phyloP scores from a whole-genome alignment of 306 rosid species.

The Prunus mume region DNA sequence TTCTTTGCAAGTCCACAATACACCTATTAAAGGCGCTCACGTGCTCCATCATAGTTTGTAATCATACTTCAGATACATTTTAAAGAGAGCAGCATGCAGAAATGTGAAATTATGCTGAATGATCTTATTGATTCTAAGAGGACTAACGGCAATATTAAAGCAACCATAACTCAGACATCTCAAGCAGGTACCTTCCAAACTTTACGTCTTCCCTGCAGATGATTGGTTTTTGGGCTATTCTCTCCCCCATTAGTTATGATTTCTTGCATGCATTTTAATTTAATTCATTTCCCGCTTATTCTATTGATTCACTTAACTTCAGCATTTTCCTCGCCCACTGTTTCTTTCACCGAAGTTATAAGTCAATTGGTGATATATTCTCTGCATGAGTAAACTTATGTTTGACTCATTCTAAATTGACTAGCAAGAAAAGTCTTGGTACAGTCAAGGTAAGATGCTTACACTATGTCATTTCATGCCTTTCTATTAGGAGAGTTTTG shows the following conservation, averaged over 20 bases:
- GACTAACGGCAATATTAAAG: constrained; percentile 69
- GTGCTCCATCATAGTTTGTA: not conserved
- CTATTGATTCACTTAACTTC: not conserved
- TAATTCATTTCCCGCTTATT: too few species aligned
- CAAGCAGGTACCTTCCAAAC: constrained; percentile 40
- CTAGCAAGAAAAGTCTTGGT: constrained; percentile 55
- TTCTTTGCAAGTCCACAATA: too few species aligned
- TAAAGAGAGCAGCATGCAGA: constrained; percentile 95
- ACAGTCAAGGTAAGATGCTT: constrained; percentile 70
- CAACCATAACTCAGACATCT: constrained; percentile 65
- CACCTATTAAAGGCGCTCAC: too few species aligned
- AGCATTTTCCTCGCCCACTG: not conserved
- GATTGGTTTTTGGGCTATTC: constrained; percentile 7
- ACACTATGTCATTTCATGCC: not conserved
- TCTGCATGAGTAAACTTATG: constrained; percentile 2
- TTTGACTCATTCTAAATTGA: too few species aligned
- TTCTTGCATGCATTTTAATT: not conserved
- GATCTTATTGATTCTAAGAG: constrained; percentile 91
- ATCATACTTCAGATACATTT: constrained; percentile 72
- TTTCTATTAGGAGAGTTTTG: not conserved
- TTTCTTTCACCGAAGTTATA: not conserved
- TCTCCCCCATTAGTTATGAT: not conserved
- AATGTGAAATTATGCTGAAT: constrained; percentile 95
- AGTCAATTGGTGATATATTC: not conserved
- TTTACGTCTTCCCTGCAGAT: not conserved